Evolutionary conservation across 2,329 filamentous ascomycete species (phyloP).

Genomic region (Apiospora phragmitis): DNA sequence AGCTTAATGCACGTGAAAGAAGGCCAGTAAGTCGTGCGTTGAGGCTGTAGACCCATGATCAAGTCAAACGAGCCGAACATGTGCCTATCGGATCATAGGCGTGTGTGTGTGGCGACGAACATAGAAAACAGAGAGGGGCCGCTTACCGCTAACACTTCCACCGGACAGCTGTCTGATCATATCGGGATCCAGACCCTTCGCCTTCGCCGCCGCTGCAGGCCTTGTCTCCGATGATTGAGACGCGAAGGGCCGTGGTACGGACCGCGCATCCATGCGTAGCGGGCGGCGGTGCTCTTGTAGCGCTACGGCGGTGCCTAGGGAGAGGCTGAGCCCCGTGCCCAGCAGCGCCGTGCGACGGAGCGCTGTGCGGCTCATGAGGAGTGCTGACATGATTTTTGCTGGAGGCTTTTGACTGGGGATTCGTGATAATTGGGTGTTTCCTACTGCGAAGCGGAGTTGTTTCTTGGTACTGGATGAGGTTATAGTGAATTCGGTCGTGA

Average conservation of each 20-base stretch:
- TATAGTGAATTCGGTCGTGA: neutral
- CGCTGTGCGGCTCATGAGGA: constrained; percentile 27
- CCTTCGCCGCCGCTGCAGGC: constrained; percentile 15
- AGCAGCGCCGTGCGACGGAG: constrained; percentile 28
- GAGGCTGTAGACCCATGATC: neutral
- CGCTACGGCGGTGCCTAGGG: constrained; percentile 31
- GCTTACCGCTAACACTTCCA: constrained; percentile 53
- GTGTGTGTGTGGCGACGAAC: neutral
- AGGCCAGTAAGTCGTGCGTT: neutral
- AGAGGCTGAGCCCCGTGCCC: constrained; percentile 32
- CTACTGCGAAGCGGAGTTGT: neutral
- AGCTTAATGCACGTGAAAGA: neutral
- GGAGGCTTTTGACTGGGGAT: neutral
- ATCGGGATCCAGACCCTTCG: constrained; percentile 31
- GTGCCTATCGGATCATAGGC: constrained; percentile 19
- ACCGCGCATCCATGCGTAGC: constrained; percentile 25
- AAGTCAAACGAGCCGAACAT: neutral
- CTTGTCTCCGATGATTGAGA: constrained; percentile 11
- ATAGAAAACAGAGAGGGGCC: neutral
- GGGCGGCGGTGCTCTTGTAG: constrained; percentile 20
- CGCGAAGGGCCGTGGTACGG: constrained; percentile 18
- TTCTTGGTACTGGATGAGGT: neutral
- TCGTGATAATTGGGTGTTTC: neutral
- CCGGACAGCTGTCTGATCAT: constrained; percentile 52
- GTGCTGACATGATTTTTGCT: neutral